These are phyloP conservation scores for Hypoxylon crocopeplum DNA, from an alignment of 495 filamentous ascomycete genomes.

Conservation along the genomic window DNA sequence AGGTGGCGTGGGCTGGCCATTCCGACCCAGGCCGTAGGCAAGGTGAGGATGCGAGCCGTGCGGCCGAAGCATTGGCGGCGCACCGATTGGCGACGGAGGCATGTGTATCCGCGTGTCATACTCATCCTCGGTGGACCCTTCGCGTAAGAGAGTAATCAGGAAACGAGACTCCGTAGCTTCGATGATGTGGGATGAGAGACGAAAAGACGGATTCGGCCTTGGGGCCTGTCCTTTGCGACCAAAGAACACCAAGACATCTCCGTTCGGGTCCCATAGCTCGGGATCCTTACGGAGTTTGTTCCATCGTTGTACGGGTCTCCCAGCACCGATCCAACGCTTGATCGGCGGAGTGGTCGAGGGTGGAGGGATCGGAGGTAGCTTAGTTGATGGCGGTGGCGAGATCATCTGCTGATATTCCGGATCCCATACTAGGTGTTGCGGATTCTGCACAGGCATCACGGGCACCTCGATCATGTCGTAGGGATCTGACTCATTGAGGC, in stretches of 20 bases:
- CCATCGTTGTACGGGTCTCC: conserved; percentile 57
- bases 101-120: conserved; percentile 42
- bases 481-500: conserved; percentile 33
- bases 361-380: conserved; percentile 43
- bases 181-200: conserved; percentile 62
- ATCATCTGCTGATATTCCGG: conserved; percentile 33
- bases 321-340: conserved; percentile 59
- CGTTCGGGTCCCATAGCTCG: conserved; percentile 67
- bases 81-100: conserved; percentile 53
- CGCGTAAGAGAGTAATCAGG: conserved; percentile 58
- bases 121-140: conserved; percentile 57
- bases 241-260: conserved; percentile 67
- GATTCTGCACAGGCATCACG: conserved; percentile 13
- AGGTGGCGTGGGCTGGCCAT: conserved; percentile 50
- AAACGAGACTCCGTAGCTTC: conserved; percentile 61
- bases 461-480: conserved; percentile 40
- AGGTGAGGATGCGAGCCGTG: conserved; percentile 42
- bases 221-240: conserved; percentile 49
- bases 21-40: conserved; percentile 35
- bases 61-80: conserved; percentile 49
- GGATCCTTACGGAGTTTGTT: conserved; percentile 64
- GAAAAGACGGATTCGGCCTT: conserved; percentile 61
- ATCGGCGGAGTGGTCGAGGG: conserved; percentile 45
- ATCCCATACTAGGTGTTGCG: conserved; percentile 38
- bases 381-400: conserved; percentile 45